Percentiles rank a stretch among this genome's conserved stretches.
phyloP scores from a whole-genome alignment of 2,329 filamentous ascomycete species.

The Fusarium tanahbumbuense region DNA sequence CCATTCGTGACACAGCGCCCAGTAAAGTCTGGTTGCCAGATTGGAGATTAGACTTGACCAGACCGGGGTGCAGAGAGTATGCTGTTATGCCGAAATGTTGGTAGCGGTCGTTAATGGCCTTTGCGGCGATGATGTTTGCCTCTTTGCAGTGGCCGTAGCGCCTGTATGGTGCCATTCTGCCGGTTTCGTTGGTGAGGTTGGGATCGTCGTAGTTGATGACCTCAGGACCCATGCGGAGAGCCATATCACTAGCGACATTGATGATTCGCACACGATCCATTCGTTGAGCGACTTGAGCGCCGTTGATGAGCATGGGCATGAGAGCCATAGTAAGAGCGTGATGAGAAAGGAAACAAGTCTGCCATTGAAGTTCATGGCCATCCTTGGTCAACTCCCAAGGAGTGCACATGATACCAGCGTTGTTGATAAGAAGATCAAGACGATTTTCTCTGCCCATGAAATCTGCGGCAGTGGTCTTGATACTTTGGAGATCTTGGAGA shows the following conservation, averaged over 20 bases:
- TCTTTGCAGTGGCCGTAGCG: slow-evolving; percentile 42
- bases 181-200: slow-evolving; percentile 35
- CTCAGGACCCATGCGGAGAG: slow-evolving; percentile 29
- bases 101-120: slow-evolving; percentile 39
- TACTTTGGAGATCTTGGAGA: slow-evolving; percentile 36
- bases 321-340: slow-evolving; percentile 35
- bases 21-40: slow-evolving; percentile 25
- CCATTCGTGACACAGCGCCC: slow-evolving; percentile 25
- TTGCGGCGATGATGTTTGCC: slow-evolving; percentile 36
- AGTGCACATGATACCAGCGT: slow-evolving; percentile 41
- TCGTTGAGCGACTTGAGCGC: slow-evolving; percentile 14
- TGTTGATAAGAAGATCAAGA: slow-evolving; percentile 42
- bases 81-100: slow-evolving; percentile 35
- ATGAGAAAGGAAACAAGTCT: slow-evolving; percentile 39
- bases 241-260: slow-evolving; percentile 44
- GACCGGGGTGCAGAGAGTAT: slow-evolving; percentile 42
- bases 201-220: slow-evolving; percentile 40
- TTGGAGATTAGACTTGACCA: slow-evolving; percentile 40
- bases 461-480: slow-evolving; percentile 28
- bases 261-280: slow-evolving; percentile 39
- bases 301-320: slow-evolving; percentile 25
- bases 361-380: slow-evolving; percentile 41
- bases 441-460: slow-evolving; percentile 34
- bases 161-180: slow-evolving; percentile 30
- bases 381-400: slow-evolving; percentile 39